Evolutionary conservation across 2,329 filamentous ascomycete genomes (phyloP).

Genomic region (Trichoderma hamatum): DNA sequence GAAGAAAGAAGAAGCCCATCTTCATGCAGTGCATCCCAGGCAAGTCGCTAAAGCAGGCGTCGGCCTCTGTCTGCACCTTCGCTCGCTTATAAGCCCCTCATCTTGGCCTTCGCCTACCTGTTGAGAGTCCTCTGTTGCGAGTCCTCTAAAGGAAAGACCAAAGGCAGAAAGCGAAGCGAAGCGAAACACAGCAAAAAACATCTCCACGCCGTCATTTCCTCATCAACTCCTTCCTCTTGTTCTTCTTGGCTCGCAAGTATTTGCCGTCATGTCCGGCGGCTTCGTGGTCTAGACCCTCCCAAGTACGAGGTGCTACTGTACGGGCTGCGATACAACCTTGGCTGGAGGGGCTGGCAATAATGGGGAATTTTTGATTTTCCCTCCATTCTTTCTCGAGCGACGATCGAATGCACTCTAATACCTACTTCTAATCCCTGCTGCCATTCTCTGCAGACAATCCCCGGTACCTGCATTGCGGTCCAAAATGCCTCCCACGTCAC

Average conservation of each 20-base stretch:
- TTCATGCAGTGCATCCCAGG: constrained; percentile 10
- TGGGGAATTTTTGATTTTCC: background rate
- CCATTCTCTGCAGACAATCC: constrained; percentile 19
- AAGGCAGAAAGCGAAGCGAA: background rate
- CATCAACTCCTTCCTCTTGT: background rate
- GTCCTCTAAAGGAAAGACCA: background rate
- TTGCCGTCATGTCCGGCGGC: background rate
- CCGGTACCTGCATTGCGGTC: constrained; percentile 25
- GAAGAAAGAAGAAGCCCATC: constrained; percentile 6
- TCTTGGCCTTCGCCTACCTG: background rate
- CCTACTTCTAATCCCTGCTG: constrained; percentile 8
- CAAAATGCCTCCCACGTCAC: constrained; percentile 26
- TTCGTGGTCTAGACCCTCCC: background rate
- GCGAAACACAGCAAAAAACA: too few species aligned
- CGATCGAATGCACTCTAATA: constrained; percentile 3
- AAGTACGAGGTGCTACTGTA: background rate
- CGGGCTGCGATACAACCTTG: background rate
- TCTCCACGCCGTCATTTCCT: background rate
- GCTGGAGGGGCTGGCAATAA: background rate
- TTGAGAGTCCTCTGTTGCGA: too few species aligned
- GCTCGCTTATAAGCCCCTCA: constrained; percentile 1
- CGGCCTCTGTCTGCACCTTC: background rate
- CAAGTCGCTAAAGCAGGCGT: background rate
- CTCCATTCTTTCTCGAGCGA: background rate
- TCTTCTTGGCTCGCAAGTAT: background rate